These are phyloP conservation scores for Sambucus nigra DNA, from an alignment of 129 eudicot species.

Conservation along the genomic window DNA sequence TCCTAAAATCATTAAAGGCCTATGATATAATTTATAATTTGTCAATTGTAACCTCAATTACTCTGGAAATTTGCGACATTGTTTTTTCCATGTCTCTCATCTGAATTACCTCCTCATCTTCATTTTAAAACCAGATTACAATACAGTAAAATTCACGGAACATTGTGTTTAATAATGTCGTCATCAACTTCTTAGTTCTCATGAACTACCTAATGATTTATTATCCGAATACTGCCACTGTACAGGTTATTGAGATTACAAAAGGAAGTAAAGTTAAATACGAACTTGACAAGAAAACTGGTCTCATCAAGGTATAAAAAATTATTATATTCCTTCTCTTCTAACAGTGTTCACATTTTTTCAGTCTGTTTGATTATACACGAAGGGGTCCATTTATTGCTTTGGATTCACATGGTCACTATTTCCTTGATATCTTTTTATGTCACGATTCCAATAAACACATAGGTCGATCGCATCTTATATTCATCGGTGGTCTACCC, in stretches of 20 bases:
- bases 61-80: no score
- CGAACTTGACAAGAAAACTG: slow-evolving; percentile 84
- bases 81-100: no score
- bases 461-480: slow-evolving; percentile 69
- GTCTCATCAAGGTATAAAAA: slow-evolving; percentile 62
- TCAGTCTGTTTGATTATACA: background rate
- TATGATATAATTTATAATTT: no score
- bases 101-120: background rate
- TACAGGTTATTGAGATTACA: slow-evolving; percentile 64
- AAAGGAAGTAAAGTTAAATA: slow-evolving; percentile 91
- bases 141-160: background rate
- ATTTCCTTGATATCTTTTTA: background rate
- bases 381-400: background rate
- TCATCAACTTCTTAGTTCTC: background rate
- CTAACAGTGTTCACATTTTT: background rate
- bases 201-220: no score
- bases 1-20: no score
- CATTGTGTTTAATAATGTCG: no score
- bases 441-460: background rate
- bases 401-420: background rate
- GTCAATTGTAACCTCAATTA: no score
- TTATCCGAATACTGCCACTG: background rate
- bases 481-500: slow-evolving; percentile 91
- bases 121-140: slow-evolving; percentile 3
- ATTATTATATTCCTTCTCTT: background rate